phyloP scores from a whole-genome alignment of 164 flowering plant species.

The Annona cherimola region DNA sequence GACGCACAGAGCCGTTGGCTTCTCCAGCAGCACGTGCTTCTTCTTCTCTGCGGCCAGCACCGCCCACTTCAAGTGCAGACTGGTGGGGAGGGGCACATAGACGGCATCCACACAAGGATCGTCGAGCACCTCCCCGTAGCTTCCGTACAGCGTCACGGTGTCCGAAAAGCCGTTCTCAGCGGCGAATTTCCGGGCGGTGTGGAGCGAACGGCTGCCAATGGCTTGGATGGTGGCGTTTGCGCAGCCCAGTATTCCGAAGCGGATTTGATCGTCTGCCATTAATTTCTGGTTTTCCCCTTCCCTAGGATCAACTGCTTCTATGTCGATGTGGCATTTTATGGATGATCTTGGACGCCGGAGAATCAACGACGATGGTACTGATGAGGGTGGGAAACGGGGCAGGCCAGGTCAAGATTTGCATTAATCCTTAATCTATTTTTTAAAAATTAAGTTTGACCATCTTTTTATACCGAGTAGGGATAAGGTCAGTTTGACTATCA shows the following conservation, averaged over 20 bases:
- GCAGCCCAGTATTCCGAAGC: background rate
- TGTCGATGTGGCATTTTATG: too few species aligned
- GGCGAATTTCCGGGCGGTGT: background rate
- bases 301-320: too few species aligned
- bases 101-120: background rate
- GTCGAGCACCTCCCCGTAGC: background rate
- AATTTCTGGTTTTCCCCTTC: background rate
- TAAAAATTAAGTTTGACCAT: too few species aligned
- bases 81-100: background rate
- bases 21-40: background rate
- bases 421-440: too few species aligned
- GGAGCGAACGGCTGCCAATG: slow-evolving; percentile 1
- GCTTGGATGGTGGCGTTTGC: slow-evolving; percentile 1
- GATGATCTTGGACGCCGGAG: too few species aligned
- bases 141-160: background rate
- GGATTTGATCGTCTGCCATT: background rate
- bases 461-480: too few species aligned
- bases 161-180: background rate
- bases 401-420: too few species aligned
- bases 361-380: too few species aligned
- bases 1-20: background rate
- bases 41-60: background rate
- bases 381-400: too few species aligned
- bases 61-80: background rate
- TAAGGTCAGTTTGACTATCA: too few species aligned